A percentile compares a stretch with the other conserved stretches of the same genome.
These are phyloP conservation scores for Rhypophila decipiens DNA, from an alignment of 495 filamentous ascomycete genomes.

Conservation along the genomic window DNA sequence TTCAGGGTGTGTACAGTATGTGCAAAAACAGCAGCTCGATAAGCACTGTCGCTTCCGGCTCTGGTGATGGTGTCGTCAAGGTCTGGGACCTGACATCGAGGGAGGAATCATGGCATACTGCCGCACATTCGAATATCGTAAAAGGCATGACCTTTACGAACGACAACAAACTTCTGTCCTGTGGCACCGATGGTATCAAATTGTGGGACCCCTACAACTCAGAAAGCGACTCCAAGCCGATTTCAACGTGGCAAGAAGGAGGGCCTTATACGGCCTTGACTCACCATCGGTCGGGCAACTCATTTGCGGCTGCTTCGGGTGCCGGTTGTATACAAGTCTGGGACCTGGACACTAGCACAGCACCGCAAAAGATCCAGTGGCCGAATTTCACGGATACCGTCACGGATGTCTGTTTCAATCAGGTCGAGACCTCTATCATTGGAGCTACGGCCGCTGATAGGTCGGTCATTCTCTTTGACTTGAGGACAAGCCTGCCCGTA, in stretches of 20 bases:
- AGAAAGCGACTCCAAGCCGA: conserved; percentile 52
- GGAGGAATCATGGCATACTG: conserved; percentile 72
- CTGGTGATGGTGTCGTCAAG: conserved; percentile 83
- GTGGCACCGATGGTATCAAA: conserved; percentile 83
- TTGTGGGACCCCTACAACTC: conserved; percentile 85
- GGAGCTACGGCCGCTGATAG: conserved; percentile 79
- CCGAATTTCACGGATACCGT: conserved; percentile 89
- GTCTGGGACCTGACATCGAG: conserved; percentile 82
- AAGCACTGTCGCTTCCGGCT: conserved; percentile 68
- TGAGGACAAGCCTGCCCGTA: conserved; percentile 75
- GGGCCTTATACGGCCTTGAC: conserved; percentile 79
- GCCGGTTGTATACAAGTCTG: conserved; percentile 84
- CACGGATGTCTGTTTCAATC: conserved; percentile 83
- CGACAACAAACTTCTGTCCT: conserved; percentile 80
- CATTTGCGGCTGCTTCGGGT: conserved; percentile 71
- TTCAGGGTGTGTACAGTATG: conserved; percentile 81
- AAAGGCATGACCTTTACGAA: conserved; percentile 86
- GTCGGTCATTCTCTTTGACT: conserved; percentile 74
- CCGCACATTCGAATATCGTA: conserved; percentile 76
- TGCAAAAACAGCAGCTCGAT: conserved; percentile 63
- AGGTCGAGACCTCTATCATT: conserved; percentile 84
- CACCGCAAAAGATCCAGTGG: conserved; percentile 78
- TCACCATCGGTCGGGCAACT: conserved; percentile 64
- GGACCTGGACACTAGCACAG: conserved; percentile 59
- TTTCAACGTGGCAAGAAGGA: conserved; percentile 75